phyloP scores from a whole-genome alignment of 169 alveolate species.

The Cryptosporidium tyzzeri region DNA sequence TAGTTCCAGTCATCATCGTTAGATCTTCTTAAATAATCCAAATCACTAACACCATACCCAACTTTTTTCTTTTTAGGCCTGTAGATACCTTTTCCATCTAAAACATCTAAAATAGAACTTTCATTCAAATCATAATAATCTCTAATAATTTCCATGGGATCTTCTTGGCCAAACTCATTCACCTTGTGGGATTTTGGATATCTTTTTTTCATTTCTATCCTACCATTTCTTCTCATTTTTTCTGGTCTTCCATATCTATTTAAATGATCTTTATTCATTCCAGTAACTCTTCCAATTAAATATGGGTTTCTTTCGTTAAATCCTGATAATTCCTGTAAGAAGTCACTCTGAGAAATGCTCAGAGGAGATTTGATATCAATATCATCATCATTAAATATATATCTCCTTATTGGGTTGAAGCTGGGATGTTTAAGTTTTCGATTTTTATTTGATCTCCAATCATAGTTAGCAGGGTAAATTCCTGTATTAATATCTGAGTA shows the following conservation, averaged over 20 bases:
- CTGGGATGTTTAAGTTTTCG: background rate
- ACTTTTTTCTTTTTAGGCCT: slow-evolving; percentile 30
- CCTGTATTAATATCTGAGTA: background rate
- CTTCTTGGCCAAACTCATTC: slow-evolving; percentile 56
- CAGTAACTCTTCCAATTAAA: background rate
- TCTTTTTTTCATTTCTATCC: background rate
- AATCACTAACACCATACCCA: slow-evolving; percentile 32
- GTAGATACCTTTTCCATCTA: slow-evolving; percentile 47
- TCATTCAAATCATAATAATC: slow-evolving; percentile 34
- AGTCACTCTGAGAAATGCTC: slow-evolving; percentile 60
- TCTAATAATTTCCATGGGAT: slow-evolving; percentile 39
- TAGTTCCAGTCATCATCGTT: slow-evolving; percentile 63
- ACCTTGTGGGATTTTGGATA: slow-evolving; percentile 32
- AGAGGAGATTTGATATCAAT: slow-evolving; percentile 27
- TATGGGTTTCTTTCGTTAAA: slow-evolving; percentile 37
- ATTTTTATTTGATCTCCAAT: background rate
- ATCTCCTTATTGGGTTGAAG: slow-evolving; percentile 54
- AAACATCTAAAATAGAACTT: slow-evolving; percentile 49
- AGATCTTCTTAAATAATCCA: slow-evolving; percentile 43
- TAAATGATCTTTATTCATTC: background rate
- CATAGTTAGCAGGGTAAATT: slow-evolving; percentile 11
- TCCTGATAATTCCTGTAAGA: slow-evolving; percentile 39
- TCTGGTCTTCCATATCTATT: slow-evolving; percentile 6
- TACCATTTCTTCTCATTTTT: background rate
- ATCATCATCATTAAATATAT: slow-evolving; percentile 40